phyloP scores from a whole-genome alignment of 768 basidiomycete genomes.

The Calocybe indica region DNA sequence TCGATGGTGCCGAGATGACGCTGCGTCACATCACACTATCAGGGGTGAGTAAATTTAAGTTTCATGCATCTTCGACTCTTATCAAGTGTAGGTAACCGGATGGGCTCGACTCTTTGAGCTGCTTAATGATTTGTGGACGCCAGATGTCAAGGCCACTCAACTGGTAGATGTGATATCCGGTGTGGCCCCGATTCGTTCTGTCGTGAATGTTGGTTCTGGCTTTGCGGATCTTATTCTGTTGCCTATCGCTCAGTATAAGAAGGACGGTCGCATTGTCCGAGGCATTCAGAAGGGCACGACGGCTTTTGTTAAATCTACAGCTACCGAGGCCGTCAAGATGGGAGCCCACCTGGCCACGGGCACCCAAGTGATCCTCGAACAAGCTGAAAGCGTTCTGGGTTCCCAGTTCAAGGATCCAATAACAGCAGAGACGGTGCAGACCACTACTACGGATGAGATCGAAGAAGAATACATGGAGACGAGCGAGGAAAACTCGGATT shows the following conservation, averaged over 20 bases:
- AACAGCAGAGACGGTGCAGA: slow-evolving; percentile 61
- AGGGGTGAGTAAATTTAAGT: slow-evolving; percentile 55
- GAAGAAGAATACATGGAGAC: slow-evolving; percentile 25
- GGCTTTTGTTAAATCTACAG: slow-evolving; percentile 90
- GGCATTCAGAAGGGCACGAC: slow-evolving; percentile 94
- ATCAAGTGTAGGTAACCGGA: slow-evolving; percentile 71
- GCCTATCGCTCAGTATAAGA: slow-evolving; percentile 96
- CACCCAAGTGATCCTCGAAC: slow-evolving; percentile 95
- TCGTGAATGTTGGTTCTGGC: slow-evolving; percentile 96
- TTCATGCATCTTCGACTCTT: too few species aligned
- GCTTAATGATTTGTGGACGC: slow-evolving; percentile 98
- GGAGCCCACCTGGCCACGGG: slow-evolving; percentile 93
- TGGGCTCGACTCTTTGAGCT: slow-evolving; percentile 86
- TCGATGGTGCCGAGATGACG: slow-evolving; percentile 98
- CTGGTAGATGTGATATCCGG: slow-evolving; percentile 96
- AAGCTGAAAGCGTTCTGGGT: slow-evolving; percentile 87
- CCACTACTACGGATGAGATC: slow-evolving; percentile 17
- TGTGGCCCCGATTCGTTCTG: slow-evolving; percentile 90
- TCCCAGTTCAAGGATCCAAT: slow-evolving; percentile 64
- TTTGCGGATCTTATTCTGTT: slow-evolving; percentile 93
- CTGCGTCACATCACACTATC: slow-evolving; percentile 86
- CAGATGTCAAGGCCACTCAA: slow-evolving; percentile 98
- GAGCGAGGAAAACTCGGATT: slow-evolving; percentile 29
- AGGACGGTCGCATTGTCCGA: slow-evolving; percentile 87
- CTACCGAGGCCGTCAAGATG: slow-evolving; percentile 91